These are phyloP conservation scores for Trypanosoma cruzi DNA, from an alignment of 208 protist genomes.

Conservation along the genomic window DNA sequence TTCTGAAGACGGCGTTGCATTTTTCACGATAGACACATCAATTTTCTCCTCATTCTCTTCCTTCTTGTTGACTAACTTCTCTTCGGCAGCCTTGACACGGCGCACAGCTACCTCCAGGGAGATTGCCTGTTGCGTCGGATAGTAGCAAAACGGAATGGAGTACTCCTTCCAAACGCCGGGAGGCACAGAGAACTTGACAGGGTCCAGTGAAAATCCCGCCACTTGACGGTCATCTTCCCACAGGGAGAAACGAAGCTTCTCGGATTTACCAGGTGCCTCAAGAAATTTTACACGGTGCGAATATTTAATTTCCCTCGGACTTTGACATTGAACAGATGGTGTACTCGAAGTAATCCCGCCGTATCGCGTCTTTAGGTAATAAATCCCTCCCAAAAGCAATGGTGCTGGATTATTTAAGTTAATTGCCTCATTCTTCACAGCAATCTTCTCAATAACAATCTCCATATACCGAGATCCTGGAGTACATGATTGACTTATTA, in stretches of 20 bases:
- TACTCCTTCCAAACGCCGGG: constrained; percentile 66
- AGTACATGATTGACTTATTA: background rate
- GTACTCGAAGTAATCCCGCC: constrained; percentile 41
- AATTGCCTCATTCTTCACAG: constrained; percentile 56
- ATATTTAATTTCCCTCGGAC: constrained; percentile 54
- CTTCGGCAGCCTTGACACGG: background rate
- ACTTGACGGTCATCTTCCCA: constrained; percentile 82
- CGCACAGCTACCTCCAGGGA: constrained; percentile 70
- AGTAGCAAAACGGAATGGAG: constrained; percentile 85
- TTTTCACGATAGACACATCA: background rate
- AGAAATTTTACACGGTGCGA: constrained; percentile 43
- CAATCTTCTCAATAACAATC: constrained; percentile 62
- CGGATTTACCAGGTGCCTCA: constrained; percentile 5
- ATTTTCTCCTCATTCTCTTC: background rate
- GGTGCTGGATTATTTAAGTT: constrained; percentile 59
- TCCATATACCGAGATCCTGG: constrained; percentile 25
- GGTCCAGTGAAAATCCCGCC: constrained; percentile 78
- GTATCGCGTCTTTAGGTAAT: constrained; percentile 76
- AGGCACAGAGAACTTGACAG: constrained; percentile 59
- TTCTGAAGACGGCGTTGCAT: background rate
- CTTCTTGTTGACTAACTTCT: too few species aligned
- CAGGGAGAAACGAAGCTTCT: constrained; percentile 84
- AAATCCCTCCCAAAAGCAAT: constrained; percentile 66
- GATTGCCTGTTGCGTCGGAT: constrained; percentile 66
- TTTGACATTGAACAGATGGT: constrained; percentile 40